A percentile compares a stretch with the other conserved stretches of the same genome.
These are phyloP conservation scores for Priceomyces carsonii DNA, from an alignment of 805 yeast species.

Conservation along the genomic window DNA sequence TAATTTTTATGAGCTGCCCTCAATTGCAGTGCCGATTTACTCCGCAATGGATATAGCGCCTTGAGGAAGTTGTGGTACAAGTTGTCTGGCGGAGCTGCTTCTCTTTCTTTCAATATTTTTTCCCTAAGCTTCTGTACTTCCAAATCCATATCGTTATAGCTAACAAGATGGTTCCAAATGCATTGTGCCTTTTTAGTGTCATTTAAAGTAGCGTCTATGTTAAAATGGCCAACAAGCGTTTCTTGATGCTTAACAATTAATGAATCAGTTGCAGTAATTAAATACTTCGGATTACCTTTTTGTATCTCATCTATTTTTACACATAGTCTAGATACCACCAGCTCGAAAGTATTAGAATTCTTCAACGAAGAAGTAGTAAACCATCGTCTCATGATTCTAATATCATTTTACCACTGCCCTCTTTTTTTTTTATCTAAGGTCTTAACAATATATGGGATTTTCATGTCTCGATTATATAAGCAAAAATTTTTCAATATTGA, in stretches of 20 bases:
- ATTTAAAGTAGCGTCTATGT: not conserved
- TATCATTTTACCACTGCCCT: conserved; percentile 1
- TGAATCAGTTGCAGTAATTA: conserved; percentile 12
- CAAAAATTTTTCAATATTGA: conserved; percentile 9
- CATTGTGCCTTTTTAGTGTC: not conserved
- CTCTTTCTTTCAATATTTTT: conserved; percentile 1
- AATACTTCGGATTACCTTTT: conserved; percentile 6
- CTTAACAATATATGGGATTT: too few relatives aligned
- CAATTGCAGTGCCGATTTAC: conserved; percentile 3
- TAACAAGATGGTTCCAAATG: conserved; percentile 4
- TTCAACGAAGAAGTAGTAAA: conserved; percentile 4
- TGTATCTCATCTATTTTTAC: conserved; percentile 7
- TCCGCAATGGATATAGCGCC: conserved; percentile 19
- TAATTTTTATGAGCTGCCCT: conserved; percentile 1
- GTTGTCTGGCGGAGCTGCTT: conserved; percentile 5
- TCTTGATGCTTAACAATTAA: conserved; percentile 13
- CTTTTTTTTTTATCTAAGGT: conserved; percentile 1
- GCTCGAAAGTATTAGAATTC: not conserved
- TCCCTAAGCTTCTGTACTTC: conserved; percentile 1
- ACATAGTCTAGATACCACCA: conserved; percentile 2
- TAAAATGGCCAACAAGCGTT: conserved; percentile 4
- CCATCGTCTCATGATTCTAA: conserved; percentile 5
- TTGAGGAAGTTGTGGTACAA: conserved; percentile 14
- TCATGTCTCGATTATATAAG: conserved; percentile 6
- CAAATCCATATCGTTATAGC: not conserved